Base-by-base conservation (phyloP, 2,329 filamentous ascomycete species). In the Trichoderma semiorbis region DNA sequence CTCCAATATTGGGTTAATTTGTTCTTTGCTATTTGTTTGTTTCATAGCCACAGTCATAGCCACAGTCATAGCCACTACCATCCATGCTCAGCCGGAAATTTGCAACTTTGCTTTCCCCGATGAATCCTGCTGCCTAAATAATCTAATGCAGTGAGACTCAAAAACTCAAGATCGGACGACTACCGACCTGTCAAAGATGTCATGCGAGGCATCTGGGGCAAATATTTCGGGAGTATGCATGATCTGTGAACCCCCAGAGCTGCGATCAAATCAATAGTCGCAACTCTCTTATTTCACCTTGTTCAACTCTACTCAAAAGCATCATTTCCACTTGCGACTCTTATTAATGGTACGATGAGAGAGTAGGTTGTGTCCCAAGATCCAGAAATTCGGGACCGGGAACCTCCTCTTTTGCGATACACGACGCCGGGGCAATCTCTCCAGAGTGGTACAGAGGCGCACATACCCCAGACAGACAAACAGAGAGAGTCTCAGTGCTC, bases 101-200 rank as follows among this genome's bases (percentile, higher is more conserved):
- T 24, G 26, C 36, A 43, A 53, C 18, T 32, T 55, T 24, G 30
- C 34, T 28, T n/a, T 36, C 58, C 6, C n/a, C 18, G 43, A 8
- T 16, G 7, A 28, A n/a, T 11, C 11, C n/a, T 24, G 68, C 21
- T 21, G 60, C 68, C 60, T 64, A 26, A 36, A 18, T 34, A 57
- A 30, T 57, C 32, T n/a, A 16, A 64, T 70, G 43, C 58, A 24
- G 50, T 70, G 60, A 58, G 32, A 64, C 60, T 43, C n/a, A 11
- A 11, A 32, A 28, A 63, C 57, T 72, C 30, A 3, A 47, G 58
- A 72, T 72, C 62, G 57, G 34, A 5, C 28, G 57, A 14, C 18
- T n/a, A 7, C 21, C 55, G 16, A 60, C 64, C 64, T 68, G 70
- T 68, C 65, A 66, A 64, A 61, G 36, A 16, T 67, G 62, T 28